Base-by-base conservation (phyloP, 2,329 filamentous ascomycete genomes). In the Penicillium sp. region DNA sequence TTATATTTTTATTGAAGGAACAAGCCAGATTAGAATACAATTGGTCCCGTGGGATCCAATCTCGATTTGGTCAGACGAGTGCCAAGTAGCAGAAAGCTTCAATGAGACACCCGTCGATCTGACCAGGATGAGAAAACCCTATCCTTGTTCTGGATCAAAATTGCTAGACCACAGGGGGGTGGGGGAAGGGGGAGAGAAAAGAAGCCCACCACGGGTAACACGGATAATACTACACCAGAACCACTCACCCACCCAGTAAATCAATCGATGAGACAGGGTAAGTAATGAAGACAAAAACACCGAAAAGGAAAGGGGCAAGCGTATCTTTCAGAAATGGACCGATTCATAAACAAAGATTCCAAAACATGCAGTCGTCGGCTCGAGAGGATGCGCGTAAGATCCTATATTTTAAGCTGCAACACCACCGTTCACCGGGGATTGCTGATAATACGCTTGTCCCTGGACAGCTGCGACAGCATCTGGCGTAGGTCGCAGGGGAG, bases 391-490 rank as follows among this genome's bases (percentile, higher is more conserved):
- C 29, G 52, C n/a, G 16, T 16, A 49, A 12, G 19, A n/a, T 36
- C 16, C 22, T 30, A 34, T 30, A 22, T 11, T 41, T 55, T 55
- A 63, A 46, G 48, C 53, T 40, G 45, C 43, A 19, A 52, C 39
- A 14, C 63, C 41, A 16, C 64, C 66, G 40, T 68, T 68, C 16
- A 64, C 58, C 12, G 64, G 59, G 16, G 36, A 44, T 49, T 66
- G 59, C 43, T 67, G 65, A 41, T 67, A 67, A 52, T 67, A 65
- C 29, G 58, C 60, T 50, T 67, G 64, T 12, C 61, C 50, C 33
- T 64, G 57, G 29, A 59, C 50, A 41, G 60, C 54, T 11, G 60
- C 54, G 9, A 59, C 49, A 16, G 49, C 54, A 41, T 59, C 52
- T 18, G 45, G 41, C 3, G 34, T 44, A 27, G 52, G 18, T 5